Base-by-base conservation (phyloP, 2,329 filamentous ascomycete species). In the Huntiella bhutanensis region DNA sequence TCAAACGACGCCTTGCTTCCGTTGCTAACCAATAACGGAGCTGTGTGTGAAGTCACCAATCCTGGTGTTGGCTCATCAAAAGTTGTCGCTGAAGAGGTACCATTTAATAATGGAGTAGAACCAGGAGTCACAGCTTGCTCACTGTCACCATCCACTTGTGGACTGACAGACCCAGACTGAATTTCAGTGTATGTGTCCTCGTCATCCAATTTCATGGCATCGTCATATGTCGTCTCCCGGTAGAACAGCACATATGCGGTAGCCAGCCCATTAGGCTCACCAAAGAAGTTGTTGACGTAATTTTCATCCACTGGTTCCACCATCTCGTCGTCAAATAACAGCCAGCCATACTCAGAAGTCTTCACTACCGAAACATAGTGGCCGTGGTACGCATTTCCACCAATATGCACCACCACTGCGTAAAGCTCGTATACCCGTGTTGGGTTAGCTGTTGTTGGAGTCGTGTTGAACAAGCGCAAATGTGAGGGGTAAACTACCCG, bases 291-390 rank as follows among this genome's bases (percentile, higher is more conserved):
- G 53, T 81, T 76, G 34, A 98, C 91, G 57, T 92, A 98, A 58
- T 82, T 80, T 62, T 95, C 95, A 60, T 95, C 86, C 4, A 98
- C 91, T 0, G 91, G 91, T 60, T 98, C 91, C 4, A 98, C 91
- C 76, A 96, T 86, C 63, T 98, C 91, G 56, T 98, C 91, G 55
- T 98, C 91, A 55, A 98, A 98, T 4, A 98, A 65, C 37, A 98
- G 66, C 91, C 91, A 98, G 22, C 91, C 91, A 45, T 84, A 77
- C 58, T 96, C 91, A 57, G 92, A 80, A 0, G 91, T 96, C 64
- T 98, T 98, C 66, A 98, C 87, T 46, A 98, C 91, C 4, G 87
- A 86, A 32, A 98, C 86, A 55, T 98, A 98, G 60, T 98, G 91
- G 3, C 91, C 91, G 58, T 98, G 91, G 57, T 95, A 95, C 4